Evolutionary conservation across 352 stramenopile genomes (phyloP).

Genomic region (Pythium pyrilobum): DNA sequence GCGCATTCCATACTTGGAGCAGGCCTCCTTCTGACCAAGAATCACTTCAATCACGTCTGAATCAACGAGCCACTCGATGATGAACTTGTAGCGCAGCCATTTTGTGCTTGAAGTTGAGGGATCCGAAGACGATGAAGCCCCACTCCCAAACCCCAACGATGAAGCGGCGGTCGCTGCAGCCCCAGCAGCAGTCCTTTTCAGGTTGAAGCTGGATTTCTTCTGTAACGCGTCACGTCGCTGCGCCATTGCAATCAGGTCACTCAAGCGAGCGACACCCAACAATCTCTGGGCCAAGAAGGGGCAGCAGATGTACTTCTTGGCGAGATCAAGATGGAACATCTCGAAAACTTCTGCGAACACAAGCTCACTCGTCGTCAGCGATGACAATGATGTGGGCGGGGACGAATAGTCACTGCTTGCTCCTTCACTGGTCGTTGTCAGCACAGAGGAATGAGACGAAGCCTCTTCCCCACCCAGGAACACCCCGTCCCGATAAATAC

Average conservation of each 20-base stretch:
- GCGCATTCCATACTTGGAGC: conserved; percentile 63
- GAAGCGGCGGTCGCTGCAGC: conserved; percentile 17
- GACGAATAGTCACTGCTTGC: conserved; percentile 2
- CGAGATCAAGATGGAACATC: conserved; percentile 78
- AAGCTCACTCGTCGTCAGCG: conserved; percentile 20
- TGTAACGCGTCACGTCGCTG: conserved; percentile 57
- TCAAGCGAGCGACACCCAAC: conserved; percentile 62
- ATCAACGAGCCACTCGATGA: conserved; percentile 74
- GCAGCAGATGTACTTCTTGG: conserved; percentile 84
- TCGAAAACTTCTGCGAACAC: conserved; percentile 74
- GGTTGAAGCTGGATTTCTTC: conserved; percentile 55
- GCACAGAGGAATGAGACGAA: not conserved
- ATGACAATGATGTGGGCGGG: not conserved
- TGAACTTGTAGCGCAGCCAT: conserved; percentile 67
- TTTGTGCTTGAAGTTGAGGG: conserved; percentile 25
- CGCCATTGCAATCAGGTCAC: conserved; percentile 74
- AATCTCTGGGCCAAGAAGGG: conserved; percentile 74
- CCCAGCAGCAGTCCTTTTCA: conserved; percentile 23
- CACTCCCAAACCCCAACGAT: conserved; percentile 13
- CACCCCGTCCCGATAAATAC: conserved; percentile 60
- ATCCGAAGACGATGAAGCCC: conserved; percentile 12
- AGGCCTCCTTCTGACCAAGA: conserved; percentile 60
- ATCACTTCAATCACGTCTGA: conserved; percentile 82
- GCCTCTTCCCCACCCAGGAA: conserved; percentile 35
- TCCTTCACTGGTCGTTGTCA: conserved; percentile 4